A percentile compares a stretch with the other conserved stretches of the same genome.
phyloP scores from a whole-genome alignment of 2,329 filamentous ascomycete genomes.

The Ophiostoma sp. region DNA sequence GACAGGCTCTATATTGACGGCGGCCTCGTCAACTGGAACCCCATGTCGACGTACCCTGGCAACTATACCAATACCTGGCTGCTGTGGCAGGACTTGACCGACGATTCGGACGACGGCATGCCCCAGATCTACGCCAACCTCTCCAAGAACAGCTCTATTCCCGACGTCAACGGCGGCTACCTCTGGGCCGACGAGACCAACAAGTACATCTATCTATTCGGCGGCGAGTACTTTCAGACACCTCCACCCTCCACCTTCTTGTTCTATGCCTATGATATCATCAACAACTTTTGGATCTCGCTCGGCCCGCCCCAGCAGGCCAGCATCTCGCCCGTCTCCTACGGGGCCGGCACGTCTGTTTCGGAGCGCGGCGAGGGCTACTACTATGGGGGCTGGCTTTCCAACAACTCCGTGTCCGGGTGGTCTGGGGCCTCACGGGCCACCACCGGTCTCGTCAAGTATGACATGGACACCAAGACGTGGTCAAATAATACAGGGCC shows the following conservation, averaged over 20 bases:
- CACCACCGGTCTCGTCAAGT: constrained; percentile 49
- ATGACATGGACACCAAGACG: constrained; percentile 48
- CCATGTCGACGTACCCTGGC: constrained; percentile 41
- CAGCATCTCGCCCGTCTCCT: constrained; percentile 45
- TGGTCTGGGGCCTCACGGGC: constrained; percentile 45
- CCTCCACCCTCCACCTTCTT: constrained; percentile 40
- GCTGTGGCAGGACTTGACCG: constrained; percentile 52
- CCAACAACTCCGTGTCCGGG: constrained; percentile 45
- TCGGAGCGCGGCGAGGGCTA: constrained; percentile 52
- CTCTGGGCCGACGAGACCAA: constrained; percentile 59
- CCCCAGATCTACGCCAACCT: constrained; percentile 53
- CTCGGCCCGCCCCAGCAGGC: constrained; percentile 36
- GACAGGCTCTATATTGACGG: constrained; percentile 58
- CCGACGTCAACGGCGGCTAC: constrained; percentile 41
- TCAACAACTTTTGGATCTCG: constrained; percentile 51
- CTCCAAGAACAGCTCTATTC: constrained; percentile 54
- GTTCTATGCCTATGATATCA: constrained; percentile 54
- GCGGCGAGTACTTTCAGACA: constrained; percentile 48
- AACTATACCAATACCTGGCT: constrained; percentile 55
- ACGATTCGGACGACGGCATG: constrained; percentile 39
- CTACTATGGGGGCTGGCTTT: constrained; percentile 59
- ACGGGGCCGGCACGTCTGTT: constrained; percentile 52
- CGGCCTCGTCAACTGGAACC: constrained; percentile 52
- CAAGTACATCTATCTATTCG: constrained; percentile 58
- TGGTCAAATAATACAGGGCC: constrained; percentile 52